Base-by-base conservation (phyloP, 2,329 filamentous ascomycete genomes). In the Exophiala phaeomuriformis region DNA sequence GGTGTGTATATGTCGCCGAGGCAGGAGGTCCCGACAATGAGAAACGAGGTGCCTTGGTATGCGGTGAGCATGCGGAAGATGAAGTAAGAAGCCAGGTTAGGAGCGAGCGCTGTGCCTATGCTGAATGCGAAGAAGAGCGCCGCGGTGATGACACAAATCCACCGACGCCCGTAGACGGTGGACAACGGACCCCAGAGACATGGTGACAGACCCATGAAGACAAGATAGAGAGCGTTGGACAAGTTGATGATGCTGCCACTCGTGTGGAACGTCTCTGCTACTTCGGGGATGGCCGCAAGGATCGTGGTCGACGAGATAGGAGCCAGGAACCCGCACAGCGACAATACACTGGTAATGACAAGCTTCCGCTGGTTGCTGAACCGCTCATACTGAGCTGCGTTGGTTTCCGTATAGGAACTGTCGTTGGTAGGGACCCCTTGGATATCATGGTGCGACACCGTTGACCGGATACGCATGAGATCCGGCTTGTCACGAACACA, bases 221-320 rank as follows among this genome's bases (percentile, higher is more conserved):
- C 68, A 72, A 88, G 77, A 61, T 88, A 88, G n/a, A 85, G 69
- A 0, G 86, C 86, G 69, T 90, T 91, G 64, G 79, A 84, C 42
- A 86, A 69, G 64, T 88, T 87, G 66, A 90, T 82, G 52, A 89
- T 77, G 6, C 78, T 79, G 3, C 83, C 84, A 0, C 79, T 85
- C 0, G 84, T 88, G 37, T 73, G 59, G 65, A 80, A 88, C 5
- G 80, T 82, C 3, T 66, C 67, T 1, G 85, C 85, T 3, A 91
- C 82, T 67, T 91, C 86, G 1, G 86, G 86, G 1, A 85, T 80
- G 1, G 86, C 87, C 1, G 85, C 78, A 8, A 91, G 69, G 5
- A 90, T 81, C 1, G 84, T 83, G 0, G 86, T 90, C 37, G 82
- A 87, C 2, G 82, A 85, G 28, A 88, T 79, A 0, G 88, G 88